Evolutionary conservation across 2,329 filamentous ascomycete genomes (phyloP).

Genomic region (Nigrograna mackinnonii): DNA sequence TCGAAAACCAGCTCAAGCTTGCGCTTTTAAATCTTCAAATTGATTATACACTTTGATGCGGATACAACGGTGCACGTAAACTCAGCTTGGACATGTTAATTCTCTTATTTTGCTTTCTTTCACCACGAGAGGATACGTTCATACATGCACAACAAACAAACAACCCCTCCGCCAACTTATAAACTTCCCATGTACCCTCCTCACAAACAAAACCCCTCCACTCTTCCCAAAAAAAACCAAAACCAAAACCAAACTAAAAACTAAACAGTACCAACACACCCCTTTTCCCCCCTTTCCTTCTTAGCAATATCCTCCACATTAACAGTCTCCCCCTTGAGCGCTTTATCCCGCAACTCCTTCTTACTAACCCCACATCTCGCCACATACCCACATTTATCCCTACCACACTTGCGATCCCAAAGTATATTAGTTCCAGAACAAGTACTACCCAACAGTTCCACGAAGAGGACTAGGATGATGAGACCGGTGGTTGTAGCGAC

Average conservation of each 20-base stretch:
- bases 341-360: constrained; percentile 32
- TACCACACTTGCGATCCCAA: constrained; percentile 24
- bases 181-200: too few relatives aligned
- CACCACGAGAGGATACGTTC: too few relatives aligned
- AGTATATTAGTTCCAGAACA: constrained; percentile 32
- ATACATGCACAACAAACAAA: too few relatives aligned
- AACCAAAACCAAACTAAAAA: not conserved
- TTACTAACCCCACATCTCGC: constrained; percentile 33
- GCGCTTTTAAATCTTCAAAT: too few relatives aligned
- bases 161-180: too few relatives aligned
- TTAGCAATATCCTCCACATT: constrained; percentile 39
- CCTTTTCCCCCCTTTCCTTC: constrained; percentile 29
- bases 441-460: constrained; percentile 39
- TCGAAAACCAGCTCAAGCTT: too few relatives aligned
- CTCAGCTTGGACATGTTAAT: too few relatives aligned
- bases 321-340: constrained; percentile 30
- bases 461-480: constrained; percentile 33
- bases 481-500: constrained; percentile 44
- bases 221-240: not conserved
- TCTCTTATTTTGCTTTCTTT: too few relatives aligned
- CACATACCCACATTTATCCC: constrained; percentile 30
- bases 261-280: constrained; percentile 11
- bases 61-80: too few relatives aligned
- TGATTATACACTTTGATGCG: too few relatives aligned
- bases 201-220: not conserved